These are phyloP conservation scores for Naganishia vishniacii DNA, from an alignment of 768 basidiomycete genomes.

Conservation along the genomic window DNA sequence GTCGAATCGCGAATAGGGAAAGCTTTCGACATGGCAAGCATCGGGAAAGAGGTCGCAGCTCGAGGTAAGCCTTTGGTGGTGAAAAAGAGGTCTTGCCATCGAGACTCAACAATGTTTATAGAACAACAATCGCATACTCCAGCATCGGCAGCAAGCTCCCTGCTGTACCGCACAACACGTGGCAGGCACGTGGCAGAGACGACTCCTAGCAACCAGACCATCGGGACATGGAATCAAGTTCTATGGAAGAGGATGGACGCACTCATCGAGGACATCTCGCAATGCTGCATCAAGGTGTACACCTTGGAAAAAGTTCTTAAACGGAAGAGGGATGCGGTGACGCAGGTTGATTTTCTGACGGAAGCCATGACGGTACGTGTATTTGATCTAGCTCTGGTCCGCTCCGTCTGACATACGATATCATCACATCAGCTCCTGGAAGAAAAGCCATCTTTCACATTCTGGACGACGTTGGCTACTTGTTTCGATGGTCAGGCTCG, in stretches of 20 bases:
- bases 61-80: constrained; percentile 59
- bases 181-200: constrained; percentile 49
- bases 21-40: constrained; percentile 78
- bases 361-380: constrained; percentile 81
- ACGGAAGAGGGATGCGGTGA: constrained; percentile 74
- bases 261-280: constrained; percentile 81
- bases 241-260: constrained; percentile 75
- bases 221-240: constrained; percentile 75
- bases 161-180: constrained; percentile 50
- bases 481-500: constrained; percentile 75
- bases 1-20: constrained; percentile 73
- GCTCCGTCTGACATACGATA: not conserved
- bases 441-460: constrained; percentile 80
- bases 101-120: constrained; percentile 22
- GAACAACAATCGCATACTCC: constrained; percentile 27
- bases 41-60: constrained; percentile 75
- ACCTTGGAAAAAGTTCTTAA: constrained; percentile 87
- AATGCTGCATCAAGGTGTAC: constrained; percentile 91
- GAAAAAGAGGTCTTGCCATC: not conserved
- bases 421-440: constrained; percentile 54
- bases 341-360: constrained; percentile 75
- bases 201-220: constrained; percentile 81
- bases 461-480: constrained; percentile 77
- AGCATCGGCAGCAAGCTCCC: constrained; percentile 49
- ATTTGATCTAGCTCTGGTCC: not conserved